These are phyloP conservation scores for Tagetes patula DNA, from an alignment of 129 eudicot genomes.

Conservation along the genomic window DNA sequence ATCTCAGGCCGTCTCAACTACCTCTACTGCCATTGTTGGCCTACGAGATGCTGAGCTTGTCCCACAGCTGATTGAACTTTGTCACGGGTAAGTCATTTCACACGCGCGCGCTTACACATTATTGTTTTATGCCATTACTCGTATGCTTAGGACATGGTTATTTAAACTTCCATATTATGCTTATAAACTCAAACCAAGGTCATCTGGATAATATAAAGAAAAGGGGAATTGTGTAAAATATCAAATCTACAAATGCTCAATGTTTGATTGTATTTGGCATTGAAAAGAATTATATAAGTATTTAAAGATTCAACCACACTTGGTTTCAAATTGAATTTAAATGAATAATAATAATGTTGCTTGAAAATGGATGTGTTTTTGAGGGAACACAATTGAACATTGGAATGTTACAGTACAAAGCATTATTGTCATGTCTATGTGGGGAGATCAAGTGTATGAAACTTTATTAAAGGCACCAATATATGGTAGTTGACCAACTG, in stretches of 20 bases:
- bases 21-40: conserved; percentile 79
- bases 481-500: conserved; percentile 33
- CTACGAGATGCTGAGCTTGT: conserved; percentile 79
- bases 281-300: not conserved
- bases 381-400: conserved; percentile 16
- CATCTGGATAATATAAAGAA: too few species aligned
- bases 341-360: not conserved
- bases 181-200: too few species aligned
- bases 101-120: not conserved
- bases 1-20: conserved; percentile 89
- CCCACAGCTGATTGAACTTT: conserved; percentile 91
- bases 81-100: conserved; percentile 71
- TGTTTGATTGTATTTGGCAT: not conserved
- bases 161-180: too few species aligned
- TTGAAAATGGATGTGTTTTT: not conserved
- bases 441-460: conserved; percentile 18
- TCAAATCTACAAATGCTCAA: not conserved
- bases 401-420: conserved; percentile 21
- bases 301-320: not conserved
- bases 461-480: conserved; percentile 30
- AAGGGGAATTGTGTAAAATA: too few species aligned
- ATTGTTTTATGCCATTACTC: not conserved
- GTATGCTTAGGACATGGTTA: not conserved
- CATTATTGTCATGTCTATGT: conserved; percentile 19
- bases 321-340: not conserved